Evolutionary conservation across 176 grass and related monocot species (phyloP).

Genomic region (Triticum urartu): DNA sequence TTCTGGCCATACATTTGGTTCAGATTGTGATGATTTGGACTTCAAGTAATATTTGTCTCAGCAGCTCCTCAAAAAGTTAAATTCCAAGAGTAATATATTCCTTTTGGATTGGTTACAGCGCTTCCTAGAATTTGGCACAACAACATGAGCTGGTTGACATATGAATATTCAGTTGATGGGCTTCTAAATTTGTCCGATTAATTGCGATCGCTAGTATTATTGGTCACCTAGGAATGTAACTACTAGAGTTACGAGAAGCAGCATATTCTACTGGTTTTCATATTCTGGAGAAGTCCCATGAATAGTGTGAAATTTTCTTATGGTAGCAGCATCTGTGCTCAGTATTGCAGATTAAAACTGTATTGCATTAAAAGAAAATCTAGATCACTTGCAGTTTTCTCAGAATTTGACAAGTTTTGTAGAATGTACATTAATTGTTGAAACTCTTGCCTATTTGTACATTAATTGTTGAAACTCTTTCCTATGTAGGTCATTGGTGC

Average conservation of each 20-base stretch:
- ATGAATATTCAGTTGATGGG: not conserved
- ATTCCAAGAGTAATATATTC: not conserved
- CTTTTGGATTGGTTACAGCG: not conserved
- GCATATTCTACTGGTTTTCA: not conserved
- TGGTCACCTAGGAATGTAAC: not conserved
- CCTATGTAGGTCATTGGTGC: constrained; percentile 76
- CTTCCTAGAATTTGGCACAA: constrained; percentile 1
- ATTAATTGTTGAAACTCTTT: constrained; percentile 17
- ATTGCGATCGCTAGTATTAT: not conserved
- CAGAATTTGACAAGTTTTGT: not conserved
- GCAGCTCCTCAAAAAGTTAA: not conserved
- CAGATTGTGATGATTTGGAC: not conserved
- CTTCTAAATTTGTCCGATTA: not conserved
- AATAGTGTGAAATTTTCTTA: not conserved
- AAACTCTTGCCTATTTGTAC: not conserved
- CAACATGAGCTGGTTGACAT: not conserved
- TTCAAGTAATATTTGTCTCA: constrained; percentile 13
- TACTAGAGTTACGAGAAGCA: not conserved
- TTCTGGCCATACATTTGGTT: not conserved
- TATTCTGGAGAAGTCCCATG: not conserved
- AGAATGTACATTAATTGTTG: constrained; percentile 19
- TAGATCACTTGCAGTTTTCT: not conserved
- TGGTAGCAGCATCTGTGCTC: not conserved
- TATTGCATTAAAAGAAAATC: not conserved
- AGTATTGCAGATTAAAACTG: not conserved